These are phyloP conservation scores for Hypoxylon sp. DNA, from an alignment of 2,329 filamentous ascomycete species.

Conservation along the genomic window DNA sequence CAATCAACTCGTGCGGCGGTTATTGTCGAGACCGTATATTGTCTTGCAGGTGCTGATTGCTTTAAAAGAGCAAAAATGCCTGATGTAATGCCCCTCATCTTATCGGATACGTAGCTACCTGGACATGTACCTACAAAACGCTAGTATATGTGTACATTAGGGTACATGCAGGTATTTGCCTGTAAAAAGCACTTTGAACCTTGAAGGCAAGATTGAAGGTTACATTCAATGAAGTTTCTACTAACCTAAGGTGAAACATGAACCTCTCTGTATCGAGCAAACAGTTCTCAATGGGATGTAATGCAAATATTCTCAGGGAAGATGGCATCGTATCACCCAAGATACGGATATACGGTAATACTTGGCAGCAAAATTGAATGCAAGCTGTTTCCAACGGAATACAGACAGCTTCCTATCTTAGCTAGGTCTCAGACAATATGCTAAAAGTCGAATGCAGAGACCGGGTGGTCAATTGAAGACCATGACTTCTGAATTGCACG, in stretches of 20 bases:
- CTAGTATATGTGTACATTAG: neutral
- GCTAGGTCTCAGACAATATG: conserved; percentile 17
- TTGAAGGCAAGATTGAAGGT: neutral
- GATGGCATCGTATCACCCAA: conserved; percentile 5
- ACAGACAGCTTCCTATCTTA: conserved; percentile 37
- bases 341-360: conserved; percentile 9
- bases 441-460: conserved; percentile 1
- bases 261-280: neutral
- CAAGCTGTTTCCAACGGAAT: conserved; percentile 20
- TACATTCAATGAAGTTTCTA: neutral
- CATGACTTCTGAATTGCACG: neutral
- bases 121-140: conserved; percentile 2
- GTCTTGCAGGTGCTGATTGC: conserved; percentile 23
- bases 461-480: conserved; percentile 2
- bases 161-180: neutral
- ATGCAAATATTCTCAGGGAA: neutral
- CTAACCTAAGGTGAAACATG: conserved; percentile 10
- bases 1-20: conserved; percentile 31
- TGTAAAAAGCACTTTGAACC: neutral
- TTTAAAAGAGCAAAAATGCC: conserved; percentile 23
- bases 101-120: neutral
- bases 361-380: conserved; percentile 16
- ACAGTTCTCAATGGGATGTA: neutral
- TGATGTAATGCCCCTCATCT: conserved; percentile 29
- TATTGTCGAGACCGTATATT: conserved; percentile 31